Evolutionary conservation across 179 eudicot genomes (phyloP).

Genomic region (Spergularia azorica): DNA sequence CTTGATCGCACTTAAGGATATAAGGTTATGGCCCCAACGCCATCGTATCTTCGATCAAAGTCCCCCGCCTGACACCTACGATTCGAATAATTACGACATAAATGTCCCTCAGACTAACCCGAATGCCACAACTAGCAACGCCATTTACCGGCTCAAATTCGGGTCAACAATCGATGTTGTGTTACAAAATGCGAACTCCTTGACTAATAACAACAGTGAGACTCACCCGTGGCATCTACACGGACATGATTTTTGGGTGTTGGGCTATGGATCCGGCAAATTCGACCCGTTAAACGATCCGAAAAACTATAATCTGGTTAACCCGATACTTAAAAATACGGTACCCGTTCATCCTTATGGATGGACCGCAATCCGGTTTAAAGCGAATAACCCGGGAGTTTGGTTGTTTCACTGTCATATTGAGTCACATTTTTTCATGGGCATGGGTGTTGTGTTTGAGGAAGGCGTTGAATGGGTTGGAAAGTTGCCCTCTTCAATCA

Average conservation of each 20-base stretch:
- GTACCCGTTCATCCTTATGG: constrained; percentile 78
- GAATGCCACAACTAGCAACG: constrained; percentile 56
- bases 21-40: constrained; percentile 24
- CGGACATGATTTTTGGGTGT: constrained; percentile 91
- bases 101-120: constrained; percentile 30
- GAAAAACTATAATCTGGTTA: constrained; percentile 49
- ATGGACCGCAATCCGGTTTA: constrained; percentile 83
- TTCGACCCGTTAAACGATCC: constrained; percentile 55
- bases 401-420: constrained; percentile 96
- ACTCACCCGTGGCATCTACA: constrained; percentile 98
- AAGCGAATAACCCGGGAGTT: constrained; percentile 79
- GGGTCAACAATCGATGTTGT: constrained; percentile 62
- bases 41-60: constrained; percentile 43
- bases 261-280: constrained; percentile 73
- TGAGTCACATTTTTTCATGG: constrained; percentile 80
- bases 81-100: constrained; percentile 47
- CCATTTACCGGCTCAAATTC: constrained; percentile 51
- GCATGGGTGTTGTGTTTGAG: constrained; percentile 83
- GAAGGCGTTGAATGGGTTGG: constrained; percentile 72
- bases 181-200: constrained; percentile 76
- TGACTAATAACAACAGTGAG: constrained; percentile 58
- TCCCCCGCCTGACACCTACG: constrained; percentile 58
- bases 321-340: constrained; percentile 78
- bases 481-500: constrained; percentile 53
- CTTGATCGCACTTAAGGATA: constrained; percentile 57